Percentiles rank a stretch among this genome's conserved stretches.
Evolutionary conservation across 2,329 filamentous ascomycete genomes (phyloP).

Genomic region (Hirsutella minnesotensis): DNA sequence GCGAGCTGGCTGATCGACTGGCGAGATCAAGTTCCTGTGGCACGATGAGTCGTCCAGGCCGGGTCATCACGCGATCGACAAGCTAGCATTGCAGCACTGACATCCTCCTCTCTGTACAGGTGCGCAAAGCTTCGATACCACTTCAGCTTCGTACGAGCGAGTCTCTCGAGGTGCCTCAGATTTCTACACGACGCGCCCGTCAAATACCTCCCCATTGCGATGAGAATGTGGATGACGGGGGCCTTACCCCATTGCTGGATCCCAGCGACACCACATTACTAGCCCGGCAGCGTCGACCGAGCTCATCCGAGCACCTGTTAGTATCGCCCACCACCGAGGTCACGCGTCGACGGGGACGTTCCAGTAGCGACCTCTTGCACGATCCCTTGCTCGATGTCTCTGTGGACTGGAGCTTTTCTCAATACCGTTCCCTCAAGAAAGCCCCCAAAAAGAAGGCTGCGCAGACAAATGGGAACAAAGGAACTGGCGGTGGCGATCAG

Average conservation of each 20-base stretch:
- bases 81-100: too few species aligned
- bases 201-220: constrained; percentile 1
- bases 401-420: constrained; percentile 10
- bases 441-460: constrained; percentile 11
- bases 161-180: not conserved
- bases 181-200: not conserved
- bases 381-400: constrained; percentile 11
- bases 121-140: not conserved
- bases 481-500: constrained; percentile 4
- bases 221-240: not conserved
- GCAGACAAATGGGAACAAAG: constrained; percentile 3
- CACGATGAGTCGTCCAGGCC: too few species aligned
- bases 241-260: not conserved
- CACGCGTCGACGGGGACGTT: not conserved
- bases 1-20: too few species aligned
- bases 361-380: constrained; percentile 6
- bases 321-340: not conserved
- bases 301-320: not conserved
- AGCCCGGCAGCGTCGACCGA: constrained; percentile 5
- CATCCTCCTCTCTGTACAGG: too few species aligned
- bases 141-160: not conserved
- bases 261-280: constrained; percentile 1
- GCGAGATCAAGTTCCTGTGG: not conserved
- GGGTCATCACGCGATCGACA: too few species aligned
- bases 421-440: constrained; percentile 5